phyloP scores from a whole-genome alignment of 495 filamentous ascomycete species.

The Aspergillus bridgeri region DNA sequence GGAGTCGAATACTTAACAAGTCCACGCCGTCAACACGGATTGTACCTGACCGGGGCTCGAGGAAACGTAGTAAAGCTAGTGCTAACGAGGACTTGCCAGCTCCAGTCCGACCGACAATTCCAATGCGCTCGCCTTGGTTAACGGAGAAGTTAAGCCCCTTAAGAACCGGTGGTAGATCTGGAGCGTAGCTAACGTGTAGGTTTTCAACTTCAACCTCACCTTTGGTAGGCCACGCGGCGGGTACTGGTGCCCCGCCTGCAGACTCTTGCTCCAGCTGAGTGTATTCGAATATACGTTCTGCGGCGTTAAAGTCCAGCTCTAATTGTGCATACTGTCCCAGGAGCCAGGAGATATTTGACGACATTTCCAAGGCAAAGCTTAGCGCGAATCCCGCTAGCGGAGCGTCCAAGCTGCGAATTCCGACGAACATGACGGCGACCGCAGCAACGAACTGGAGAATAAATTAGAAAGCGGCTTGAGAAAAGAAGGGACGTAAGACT shows the following conservation, averaged over 20 bases:
- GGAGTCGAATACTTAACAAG: conserved; percentile 43
- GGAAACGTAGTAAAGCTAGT: conserved; percentile 47
- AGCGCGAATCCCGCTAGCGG: conserved; percentile 72
- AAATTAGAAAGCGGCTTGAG: conserved; percentile 47
- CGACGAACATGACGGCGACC: conserved; percentile 47
- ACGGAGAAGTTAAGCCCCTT: conserved; percentile 62
- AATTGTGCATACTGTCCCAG: conserved; percentile 36
- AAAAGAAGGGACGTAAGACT: conserved; percentile 32
- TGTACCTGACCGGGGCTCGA: conserved; percentile 39
- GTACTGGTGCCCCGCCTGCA: conserved; percentile 42
- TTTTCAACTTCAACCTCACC: conserved; percentile 63
- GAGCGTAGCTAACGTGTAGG: conserved; percentile 63
- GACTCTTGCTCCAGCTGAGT: conserved; percentile 59
- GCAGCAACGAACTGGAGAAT: conserved; percentile 57
- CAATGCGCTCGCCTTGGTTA: conserved; percentile 60
- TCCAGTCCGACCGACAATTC: conserved; percentile 63
- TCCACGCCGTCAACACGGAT: conserved; percentile 51
- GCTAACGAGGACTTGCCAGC: conserved; percentile 47
- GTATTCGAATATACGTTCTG: conserved; percentile 73
- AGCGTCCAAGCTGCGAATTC: conserved; percentile 56
- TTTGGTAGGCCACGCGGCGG: conserved; percentile 68
- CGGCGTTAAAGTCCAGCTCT: conserved; percentile 72
- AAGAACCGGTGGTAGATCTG: conserved; percentile 63
- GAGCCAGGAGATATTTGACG: conserved; percentile 26
- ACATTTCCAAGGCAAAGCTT: conserved; percentile 43